Conservation (phyloP, 768 basidiomycete species). For the Tricholoma hemisulphureum region DNA sequence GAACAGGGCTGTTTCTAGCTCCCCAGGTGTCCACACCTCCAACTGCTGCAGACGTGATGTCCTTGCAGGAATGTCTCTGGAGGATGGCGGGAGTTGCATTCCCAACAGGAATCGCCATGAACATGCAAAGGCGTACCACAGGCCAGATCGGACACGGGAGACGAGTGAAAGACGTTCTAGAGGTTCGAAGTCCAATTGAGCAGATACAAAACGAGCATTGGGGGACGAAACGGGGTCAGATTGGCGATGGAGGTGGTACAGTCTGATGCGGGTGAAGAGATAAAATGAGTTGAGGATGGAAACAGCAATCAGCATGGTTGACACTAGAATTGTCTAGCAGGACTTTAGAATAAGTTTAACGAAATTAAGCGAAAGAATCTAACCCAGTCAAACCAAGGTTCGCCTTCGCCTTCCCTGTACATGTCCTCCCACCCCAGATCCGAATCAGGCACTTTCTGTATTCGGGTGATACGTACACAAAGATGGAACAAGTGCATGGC, state of each 20-base stretch:
- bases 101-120: constrained; percentile 70
- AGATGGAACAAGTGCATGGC: constrained; percentile 68
- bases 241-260: constrained; percentile 66
- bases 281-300: constrained; percentile 63
- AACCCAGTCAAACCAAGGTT: constrained; percentile 83
- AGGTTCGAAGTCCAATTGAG: constrained; percentile 46
- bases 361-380: constrained; percentile 20
- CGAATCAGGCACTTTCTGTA: constrained; percentile 56
- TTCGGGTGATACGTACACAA: constrained; percentile 57
- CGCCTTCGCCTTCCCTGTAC: constrained; percentile 61
- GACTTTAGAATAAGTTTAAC: neutral
- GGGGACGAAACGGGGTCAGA: constrained; percentile 67
- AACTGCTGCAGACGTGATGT: constrained; percentile 67
- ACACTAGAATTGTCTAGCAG: constrained; percentile 62
- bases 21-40: constrained; percentile 75
- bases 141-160: constrained; percentile 40
- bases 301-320: constrained; percentile 50
- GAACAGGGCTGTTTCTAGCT: constrained; percentile 68
- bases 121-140: constrained; percentile 54
- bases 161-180: constrained; percentile 44
- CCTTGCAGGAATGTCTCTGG: constrained; percentile 36
- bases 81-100: constrained; percentile 44
- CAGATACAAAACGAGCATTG: constrained; percentile 64
- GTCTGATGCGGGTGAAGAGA: constrained; percentile 65
- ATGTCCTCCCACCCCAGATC: constrained; percentile 80